Conservation (phyloP, 345 rosid genomes). For the Eucalyptus rudis region DNA sequence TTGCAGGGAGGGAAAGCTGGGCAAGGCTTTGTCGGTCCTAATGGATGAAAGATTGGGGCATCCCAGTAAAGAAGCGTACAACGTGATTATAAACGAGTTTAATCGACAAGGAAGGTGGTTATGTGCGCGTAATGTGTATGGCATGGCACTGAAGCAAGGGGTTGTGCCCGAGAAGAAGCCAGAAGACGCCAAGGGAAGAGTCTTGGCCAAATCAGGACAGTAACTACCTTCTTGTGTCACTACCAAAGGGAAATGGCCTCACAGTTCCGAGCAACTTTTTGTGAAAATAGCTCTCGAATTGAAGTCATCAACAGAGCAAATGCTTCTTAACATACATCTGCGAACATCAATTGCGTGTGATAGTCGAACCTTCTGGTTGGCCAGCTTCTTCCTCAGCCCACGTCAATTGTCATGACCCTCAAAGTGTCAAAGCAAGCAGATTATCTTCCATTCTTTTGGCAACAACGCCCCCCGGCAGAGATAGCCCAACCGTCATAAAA, state of each 20-base stretch:
- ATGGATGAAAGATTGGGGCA: conserved; percentile 15
- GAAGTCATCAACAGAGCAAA: background rate
- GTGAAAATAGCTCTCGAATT: background rate
- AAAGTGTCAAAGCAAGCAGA: background rate
- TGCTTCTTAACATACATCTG: background rate
- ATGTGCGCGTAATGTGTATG: conserved; percentile 25
- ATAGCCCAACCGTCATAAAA: background rate
- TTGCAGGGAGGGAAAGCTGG: conserved; percentile 18
- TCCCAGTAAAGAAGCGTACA: conserved; percentile 18
- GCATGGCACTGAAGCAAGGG: conserved; percentile 47
- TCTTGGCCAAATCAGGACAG: background rate
- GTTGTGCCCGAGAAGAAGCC: conserved; percentile 19
- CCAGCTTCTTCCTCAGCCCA: background rate
- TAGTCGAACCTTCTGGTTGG: background rate
- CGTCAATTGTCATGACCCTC: background rate
- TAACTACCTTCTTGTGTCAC: background rate
- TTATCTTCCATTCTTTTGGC: background rate
- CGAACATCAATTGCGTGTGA: background rate
- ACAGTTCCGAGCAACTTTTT: background rate
- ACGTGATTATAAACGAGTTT: conserved; percentile 27
- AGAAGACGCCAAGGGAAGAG: background rate
- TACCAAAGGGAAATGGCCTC: background rate
- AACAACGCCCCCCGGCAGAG: background rate
- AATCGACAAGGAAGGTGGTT: conserved; percentile 12
- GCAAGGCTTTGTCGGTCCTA: conserved; percentile 22